Evolutionary conservation across 768 basidiomycete genomes (phyloP).

Genomic region (Terana coerulea): DNA sequence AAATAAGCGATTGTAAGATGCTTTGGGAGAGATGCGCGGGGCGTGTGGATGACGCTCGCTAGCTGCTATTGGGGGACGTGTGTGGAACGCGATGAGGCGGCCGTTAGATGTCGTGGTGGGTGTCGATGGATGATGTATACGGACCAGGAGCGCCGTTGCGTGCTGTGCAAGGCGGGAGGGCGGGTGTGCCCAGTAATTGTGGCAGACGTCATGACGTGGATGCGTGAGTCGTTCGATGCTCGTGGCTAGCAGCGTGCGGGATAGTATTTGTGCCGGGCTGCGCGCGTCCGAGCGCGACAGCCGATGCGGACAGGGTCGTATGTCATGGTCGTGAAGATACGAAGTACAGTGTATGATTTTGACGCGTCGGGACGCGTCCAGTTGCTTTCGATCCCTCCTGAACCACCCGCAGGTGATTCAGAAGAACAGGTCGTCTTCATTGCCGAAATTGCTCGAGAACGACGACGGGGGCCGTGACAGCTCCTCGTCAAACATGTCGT

Average conservation of each 20-base stretch:
- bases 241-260: background rate
- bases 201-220: background rate
- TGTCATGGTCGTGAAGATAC: background rate
- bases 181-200: background rate
- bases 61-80: background rate
- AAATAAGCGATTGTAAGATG: slow-evolving; percentile 2
- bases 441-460: background rate
- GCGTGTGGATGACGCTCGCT: background rate
- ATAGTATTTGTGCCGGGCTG: background rate
- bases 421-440: slow-evolving; percentile 12
- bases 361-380: slow-evolving; percentile 9
- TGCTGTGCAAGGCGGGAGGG: background rate
- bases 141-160: background rate
- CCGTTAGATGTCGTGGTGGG: background rate
- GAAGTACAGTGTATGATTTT: background rate
- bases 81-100: background rate
- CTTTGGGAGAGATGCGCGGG: background rate
- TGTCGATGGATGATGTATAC: background rate
- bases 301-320: slow-evolving; percentile 1
- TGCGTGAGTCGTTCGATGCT: background rate
- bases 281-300: background rate
- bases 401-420: background rate
- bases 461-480: background rate
- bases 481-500: slow-evolving; percentile 17
- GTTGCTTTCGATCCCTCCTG: background rate